These are phyloP conservation scores for Hamamelis virginiana DNA, from an alignment of 164 flowering plant genomes.

Conservation along the genomic window DNA sequence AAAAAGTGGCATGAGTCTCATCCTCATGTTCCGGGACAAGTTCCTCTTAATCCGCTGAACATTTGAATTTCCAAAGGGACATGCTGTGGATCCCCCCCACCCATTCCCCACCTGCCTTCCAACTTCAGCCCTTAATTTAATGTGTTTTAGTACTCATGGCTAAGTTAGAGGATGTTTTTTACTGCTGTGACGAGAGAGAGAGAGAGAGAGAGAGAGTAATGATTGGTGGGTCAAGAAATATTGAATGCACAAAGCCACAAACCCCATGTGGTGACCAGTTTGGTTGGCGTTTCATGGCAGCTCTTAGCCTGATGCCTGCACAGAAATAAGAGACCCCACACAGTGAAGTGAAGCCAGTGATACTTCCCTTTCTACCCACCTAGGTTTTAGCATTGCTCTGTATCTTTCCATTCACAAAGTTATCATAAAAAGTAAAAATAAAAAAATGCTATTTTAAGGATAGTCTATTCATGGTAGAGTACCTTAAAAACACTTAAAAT, in stretches of 20 bases:
- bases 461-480: slow-evolving; percentile 17
- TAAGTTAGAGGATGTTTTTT: too few relatives aligned
- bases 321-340: slow-evolving; percentile 12
- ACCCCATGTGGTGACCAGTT: slow-evolving; percentile 65
- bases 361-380: slow-evolving; percentile 14
- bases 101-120: slow-evolving; percentile 14
- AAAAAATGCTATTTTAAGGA: neutral
- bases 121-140: too few relatives aligned
- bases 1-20: too few relatives aligned
- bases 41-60: too few relatives aligned
- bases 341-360: slow-evolving; percentile 15
- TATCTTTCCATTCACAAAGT: slow-evolving; percentile 14
- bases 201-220: neutral
- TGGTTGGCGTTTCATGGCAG: slow-evolving; percentile 38
- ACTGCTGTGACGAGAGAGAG: neutral
- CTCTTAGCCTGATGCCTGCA: slow-evolving; percentile 13
- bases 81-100: slow-evolving; percentile 23
- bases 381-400: slow-evolving; percentile 12
- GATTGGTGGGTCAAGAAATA: slow-evolving; percentile 25
- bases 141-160: too few relatives aligned
- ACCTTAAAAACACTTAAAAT: slow-evolving; percentile 16
- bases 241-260: slow-evolving; percentile 16
- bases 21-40: too few relatives aligned
- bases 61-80: too few relatives aligned
- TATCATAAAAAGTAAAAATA: too few relatives aligned